Conservation (phyloP, 1,139 yeast genomes). For the Candida dubliniensis region DNA sequence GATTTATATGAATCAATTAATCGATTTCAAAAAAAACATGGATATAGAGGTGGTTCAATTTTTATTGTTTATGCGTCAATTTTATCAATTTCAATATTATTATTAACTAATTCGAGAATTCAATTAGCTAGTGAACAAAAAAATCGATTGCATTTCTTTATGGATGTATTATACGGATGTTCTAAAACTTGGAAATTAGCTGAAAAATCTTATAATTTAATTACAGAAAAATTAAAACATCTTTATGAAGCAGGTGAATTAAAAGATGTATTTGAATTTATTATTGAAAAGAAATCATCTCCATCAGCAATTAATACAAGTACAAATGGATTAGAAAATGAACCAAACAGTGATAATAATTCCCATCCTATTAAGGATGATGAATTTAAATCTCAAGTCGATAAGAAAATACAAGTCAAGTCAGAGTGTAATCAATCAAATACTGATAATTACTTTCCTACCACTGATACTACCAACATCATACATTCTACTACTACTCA, state of each 20-base stretch:
- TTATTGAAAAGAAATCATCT: no score
- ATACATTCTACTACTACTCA: no score
- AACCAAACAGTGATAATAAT: no score
- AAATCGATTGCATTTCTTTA: constrained; percentile 36
- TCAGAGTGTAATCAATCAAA: no score
- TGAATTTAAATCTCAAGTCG: no score
- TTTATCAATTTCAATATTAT: constrained; percentile 45
- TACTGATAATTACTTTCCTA: no score
- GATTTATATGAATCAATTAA: constrained; percentile 42
- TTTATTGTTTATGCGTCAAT: constrained; percentile 51
- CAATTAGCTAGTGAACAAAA: constrained; percentile 26
- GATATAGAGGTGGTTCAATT: constrained; percentile 43
- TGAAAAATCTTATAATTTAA: constrained; percentile 45
- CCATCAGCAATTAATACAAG: neutral
- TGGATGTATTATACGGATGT: constrained; percentile 35
- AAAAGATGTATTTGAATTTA: no score
- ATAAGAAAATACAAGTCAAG: no score
- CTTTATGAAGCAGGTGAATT: constrained; percentile 17
- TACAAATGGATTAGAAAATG: neutral
- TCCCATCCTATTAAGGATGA: no score
- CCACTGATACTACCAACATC: no score
- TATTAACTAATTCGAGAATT: constrained; percentile 36
- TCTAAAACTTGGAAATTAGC: constrained; percentile 52
- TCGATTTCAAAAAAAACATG: constrained; percentile 40
- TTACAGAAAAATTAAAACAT: constrained; percentile 33